Evolutionary conservation across 2,329 filamentous ascomycete species (phyloP).

Genomic region (Bisporella sp.): DNA sequence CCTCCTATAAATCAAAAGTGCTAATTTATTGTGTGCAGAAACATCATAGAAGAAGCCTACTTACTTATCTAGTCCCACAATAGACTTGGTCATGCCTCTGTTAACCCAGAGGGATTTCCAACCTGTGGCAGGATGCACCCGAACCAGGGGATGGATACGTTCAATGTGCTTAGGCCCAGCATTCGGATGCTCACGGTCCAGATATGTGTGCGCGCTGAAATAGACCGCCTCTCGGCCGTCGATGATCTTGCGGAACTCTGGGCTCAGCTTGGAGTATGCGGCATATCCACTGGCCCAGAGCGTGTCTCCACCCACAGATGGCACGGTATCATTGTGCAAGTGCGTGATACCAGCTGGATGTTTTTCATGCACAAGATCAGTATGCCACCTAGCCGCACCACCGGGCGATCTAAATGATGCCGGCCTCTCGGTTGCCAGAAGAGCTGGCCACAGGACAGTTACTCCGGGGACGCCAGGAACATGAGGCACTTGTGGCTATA

Average conservation of each 20-base stretch:
- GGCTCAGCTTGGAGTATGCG: slow-evolving; percentile 67
- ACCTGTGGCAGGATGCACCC: slow-evolving; percentile 65
- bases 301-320: slow-evolving; percentile 56
- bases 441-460: slow-evolving; percentile 63
- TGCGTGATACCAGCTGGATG: slow-evolving; percentile 67
- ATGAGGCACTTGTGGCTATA: slow-evolving; percentile 61
- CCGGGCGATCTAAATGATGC: slow-evolving; percentile 61
- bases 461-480: slow-evolving; percentile 61
- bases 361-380: slow-evolving; percentile 61
- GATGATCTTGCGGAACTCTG: slow-evolving; percentile 62
- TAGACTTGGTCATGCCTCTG: slow-evolving; percentile 58
- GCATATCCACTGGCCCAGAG: slow-evolving; percentile 66
- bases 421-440: slow-evolving; percentile 52
- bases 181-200: slow-evolving; percentile 54
- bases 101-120: slow-evolving; percentile 73
- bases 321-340: slow-evolving; percentile 60
- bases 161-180: slow-evolving; percentile 61
- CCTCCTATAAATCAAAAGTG: too few species aligned
- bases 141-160: slow-evolving; percentile 59
- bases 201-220: slow-evolving; percentile 57
- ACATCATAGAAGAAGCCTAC: too few species aligned
- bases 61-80: slow-evolving; percentile 57
- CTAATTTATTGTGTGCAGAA: too few species aligned
- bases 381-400: slow-evolving; percentile 63
- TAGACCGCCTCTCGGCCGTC: slow-evolving; percentile 62